Evolutionary conservation across 345 rosid genomes (phyloP).

Genomic region (Citrus mangshanensis): DNA sequence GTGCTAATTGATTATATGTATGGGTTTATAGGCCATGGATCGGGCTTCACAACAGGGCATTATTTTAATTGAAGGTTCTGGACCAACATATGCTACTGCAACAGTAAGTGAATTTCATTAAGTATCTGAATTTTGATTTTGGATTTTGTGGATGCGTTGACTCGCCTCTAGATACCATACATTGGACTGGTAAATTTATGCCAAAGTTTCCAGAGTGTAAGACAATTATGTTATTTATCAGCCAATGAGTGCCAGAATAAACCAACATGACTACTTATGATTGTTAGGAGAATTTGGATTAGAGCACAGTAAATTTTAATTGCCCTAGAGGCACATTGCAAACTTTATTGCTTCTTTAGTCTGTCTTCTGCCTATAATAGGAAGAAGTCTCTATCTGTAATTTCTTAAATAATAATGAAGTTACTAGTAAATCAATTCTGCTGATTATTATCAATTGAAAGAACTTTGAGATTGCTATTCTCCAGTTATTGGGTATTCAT

Average conservation of each 20-base stretch:
- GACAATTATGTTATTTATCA: not conserved
- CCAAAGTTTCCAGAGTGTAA: not conserved
- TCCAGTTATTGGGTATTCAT: not conserved
- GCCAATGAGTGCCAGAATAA: not conserved
- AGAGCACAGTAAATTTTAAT: not conserved
- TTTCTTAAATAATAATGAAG: not conserved
- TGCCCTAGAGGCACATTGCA: not conserved
- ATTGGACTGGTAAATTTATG: not conserved
- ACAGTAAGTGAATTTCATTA: conserved; percentile 45
- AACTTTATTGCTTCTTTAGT: not conserved
- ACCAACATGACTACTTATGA: not conserved
- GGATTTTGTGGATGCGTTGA: conserved; percentile 8
- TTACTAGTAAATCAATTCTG: not conserved
- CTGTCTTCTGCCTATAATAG: not conserved
- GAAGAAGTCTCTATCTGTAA: no score
- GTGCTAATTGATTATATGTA: conserved; percentile 1
- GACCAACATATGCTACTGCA: conserved; percentile 92
- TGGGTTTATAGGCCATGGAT: conserved; percentile 68
- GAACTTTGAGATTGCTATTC: no score
- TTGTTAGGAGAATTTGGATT: not conserved
- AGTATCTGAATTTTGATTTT: conserved; percentile 7
- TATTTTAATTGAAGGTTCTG: conserved; percentile 76
- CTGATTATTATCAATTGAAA: not conserved
- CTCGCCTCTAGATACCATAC: not conserved
- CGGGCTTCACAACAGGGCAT: conserved; percentile 66